phyloP scores from a whole-genome alignment of 352 stramenopile genomes.

The Phytophthora syringae region DNA sequence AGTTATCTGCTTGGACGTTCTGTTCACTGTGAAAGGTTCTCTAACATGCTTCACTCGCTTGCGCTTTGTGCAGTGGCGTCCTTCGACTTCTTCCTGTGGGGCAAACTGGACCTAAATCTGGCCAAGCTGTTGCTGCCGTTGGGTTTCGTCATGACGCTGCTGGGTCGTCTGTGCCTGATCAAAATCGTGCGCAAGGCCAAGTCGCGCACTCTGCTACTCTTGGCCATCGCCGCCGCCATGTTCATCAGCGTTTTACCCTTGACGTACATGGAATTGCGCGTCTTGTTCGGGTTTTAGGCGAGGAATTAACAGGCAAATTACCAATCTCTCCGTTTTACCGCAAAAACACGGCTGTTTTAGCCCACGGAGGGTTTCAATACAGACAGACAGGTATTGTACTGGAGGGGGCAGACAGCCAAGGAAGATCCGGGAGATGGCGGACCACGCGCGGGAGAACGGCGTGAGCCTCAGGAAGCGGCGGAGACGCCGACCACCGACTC shows the following conservation, averaged over 20 bases:
- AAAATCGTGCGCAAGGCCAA: slow-evolving; percentile 47
- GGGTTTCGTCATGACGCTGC: slow-evolving; percentile 41
- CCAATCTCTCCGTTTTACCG: slow-evolving; percentile 15
- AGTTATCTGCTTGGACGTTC: no score
- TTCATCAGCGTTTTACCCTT: slow-evolving; percentile 45
- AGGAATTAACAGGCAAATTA: slow-evolving; percentile 23
- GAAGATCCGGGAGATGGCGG: slow-evolving; percentile 27
- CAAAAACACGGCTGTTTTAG: no score
- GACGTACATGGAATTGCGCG: slow-evolving; percentile 31
- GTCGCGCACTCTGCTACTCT: slow-evolving; percentile 40
- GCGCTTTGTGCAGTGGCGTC: slow-evolving; percentile 36
- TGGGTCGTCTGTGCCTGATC: slow-evolving; percentile 40
- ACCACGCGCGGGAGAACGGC: slow-evolving; percentile 39
- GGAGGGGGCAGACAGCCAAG: background rate
- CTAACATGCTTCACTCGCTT: slow-evolving; percentile 13
- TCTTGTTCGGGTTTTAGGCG: slow-evolving; percentile 26
- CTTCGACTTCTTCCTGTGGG: slow-evolving; percentile 53
- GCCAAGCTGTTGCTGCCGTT: slow-evolving; percentile 38
- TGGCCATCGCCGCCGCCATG: slow-evolving; percentile 36
- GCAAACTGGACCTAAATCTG: slow-evolving; percentile 40
- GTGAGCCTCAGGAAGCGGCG: slow-evolving; percentile 50
- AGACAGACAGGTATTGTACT: background rate
- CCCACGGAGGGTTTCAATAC: slow-evolving; percentile 23
- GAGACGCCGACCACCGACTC: slow-evolving; percentile 30
- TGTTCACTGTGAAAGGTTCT: no score